These are phyloP conservation scores for Medicago ruthenica DNA, from an alignment of 306 rosid species.

Conservation along the genomic window DNA sequence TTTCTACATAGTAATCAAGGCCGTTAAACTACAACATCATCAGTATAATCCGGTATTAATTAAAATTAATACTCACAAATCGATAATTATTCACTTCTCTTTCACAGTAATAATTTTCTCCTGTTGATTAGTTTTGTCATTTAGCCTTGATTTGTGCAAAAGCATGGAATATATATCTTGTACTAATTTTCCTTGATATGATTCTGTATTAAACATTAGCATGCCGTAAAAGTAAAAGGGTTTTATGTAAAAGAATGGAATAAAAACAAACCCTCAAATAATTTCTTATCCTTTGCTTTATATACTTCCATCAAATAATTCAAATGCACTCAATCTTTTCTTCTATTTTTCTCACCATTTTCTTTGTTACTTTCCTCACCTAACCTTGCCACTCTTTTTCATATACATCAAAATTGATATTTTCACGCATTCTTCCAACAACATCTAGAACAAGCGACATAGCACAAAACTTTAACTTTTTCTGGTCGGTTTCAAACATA, in stretches of 20 bases:
- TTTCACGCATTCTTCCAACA: conserved; percentile 29
- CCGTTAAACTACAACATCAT: no score
- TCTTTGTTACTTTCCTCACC: conserved; percentile 51
- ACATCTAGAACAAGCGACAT: conserved; percentile 12
- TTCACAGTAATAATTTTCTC: neutral
- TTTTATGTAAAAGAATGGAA: conserved; percentile 40
- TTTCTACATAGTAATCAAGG: no score
- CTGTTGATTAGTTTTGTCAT: neutral
- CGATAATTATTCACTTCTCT: neutral
- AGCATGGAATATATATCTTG: conserved; percentile 13
- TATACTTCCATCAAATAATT: conserved; percentile 40
- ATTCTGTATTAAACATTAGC: neutral
- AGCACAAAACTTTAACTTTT: conserved; percentile 29
- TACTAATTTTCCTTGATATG: neutral
- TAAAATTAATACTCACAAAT: conserved; percentile 5
- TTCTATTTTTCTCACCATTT: conserved; percentile 36
- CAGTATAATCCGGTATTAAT: neutral
- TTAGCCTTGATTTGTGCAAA: conserved; percentile 2
- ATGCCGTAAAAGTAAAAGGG: conserved; percentile 44
- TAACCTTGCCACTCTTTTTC: conserved; percentile 41
- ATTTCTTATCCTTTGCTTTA: conserved; percentile 51
- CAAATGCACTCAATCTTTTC: conserved; percentile 50
- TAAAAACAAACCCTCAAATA: conserved; percentile 41
- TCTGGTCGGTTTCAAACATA: conserved; percentile 39
- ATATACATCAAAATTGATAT: neutral